Evolutionary conservation across 2,329 filamentous ascomycete genomes (phyloP), one percentile per base, ranked within the genome.

Genomic region (Alternaria brassicicola): DNA sequence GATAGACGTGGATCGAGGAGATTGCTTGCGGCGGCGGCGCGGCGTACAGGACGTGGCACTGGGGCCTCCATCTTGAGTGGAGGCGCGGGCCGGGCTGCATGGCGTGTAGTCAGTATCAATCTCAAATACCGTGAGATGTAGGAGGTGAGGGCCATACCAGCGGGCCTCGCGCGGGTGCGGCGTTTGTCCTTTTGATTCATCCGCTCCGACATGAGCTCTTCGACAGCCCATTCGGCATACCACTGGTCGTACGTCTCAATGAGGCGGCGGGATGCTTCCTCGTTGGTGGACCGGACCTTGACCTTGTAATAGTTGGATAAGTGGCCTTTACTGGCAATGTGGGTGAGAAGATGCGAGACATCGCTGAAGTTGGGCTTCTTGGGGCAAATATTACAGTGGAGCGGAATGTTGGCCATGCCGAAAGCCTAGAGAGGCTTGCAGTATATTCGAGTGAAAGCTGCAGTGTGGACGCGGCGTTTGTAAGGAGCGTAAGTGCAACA

Each of bases 251-350:
- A 97, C 42, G 83, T 79, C 33, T 87, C 83, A 42, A 96, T 81
- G 30, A 85, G 76, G 10, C 84, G 76, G 23, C 84, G 82, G n/a
- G 89, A 87, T n/a, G 80, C 79, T n/a, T 83, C 77, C 59, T 96
- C 90, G 43, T 85, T 83, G 52, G 87, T 84, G 54, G 89, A 86
- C 56, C 86, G 86, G 65, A 97, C 86, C 69, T 92, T 89, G 51
- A 92, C 84, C 71, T 92, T 92, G 80, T 93, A 96, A 70, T 91
- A 88, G 73, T 92, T 86, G 59, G 92, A 88, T 31, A 97, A 82
- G 75, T 98, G 94, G n/a, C 90, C 90, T 75, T 97, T 97, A 64
- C 93, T 97, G 59, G 90, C 88, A 62, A 97, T 87, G 74, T 98
- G 94, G 12, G 94, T 98, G 72, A 98, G 86, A 35, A 97, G 83